Conservation (phyloP, 495 filamentous ascomycete species). For the Xylaria telfairii region DNA sequence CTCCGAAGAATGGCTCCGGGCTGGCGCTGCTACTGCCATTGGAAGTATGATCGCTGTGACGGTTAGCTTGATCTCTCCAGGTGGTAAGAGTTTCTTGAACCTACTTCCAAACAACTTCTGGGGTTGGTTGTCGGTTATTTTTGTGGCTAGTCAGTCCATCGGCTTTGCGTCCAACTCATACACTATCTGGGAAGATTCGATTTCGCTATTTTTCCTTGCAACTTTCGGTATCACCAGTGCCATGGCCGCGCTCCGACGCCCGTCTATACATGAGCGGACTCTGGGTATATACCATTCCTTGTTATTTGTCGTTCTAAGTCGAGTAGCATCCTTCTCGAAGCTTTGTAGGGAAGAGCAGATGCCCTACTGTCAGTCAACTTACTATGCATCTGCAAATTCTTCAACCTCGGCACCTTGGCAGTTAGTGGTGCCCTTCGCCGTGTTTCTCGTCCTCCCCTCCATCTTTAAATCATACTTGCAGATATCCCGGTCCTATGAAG, state of each 20-base stretch:
- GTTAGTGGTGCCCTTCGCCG: slow-evolving; percentile 75
- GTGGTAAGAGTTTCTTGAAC: slow-evolving; percentile 55
- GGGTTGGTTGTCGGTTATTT: slow-evolving; percentile 83
- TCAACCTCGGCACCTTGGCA: slow-evolving; percentile 96
- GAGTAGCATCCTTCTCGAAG: slow-evolving; percentile 85
- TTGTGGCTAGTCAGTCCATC: slow-evolving; percentile 80
- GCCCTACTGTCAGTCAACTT: slow-evolving; percentile 94
- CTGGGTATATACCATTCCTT: slow-evolving; percentile 83
- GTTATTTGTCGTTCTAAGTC: slow-evolving; percentile 80
- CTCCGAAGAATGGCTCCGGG: slow-evolving; percentile 48
- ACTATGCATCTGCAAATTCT: slow-evolving; percentile 88
- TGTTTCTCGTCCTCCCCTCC: slow-evolving; percentile 75
- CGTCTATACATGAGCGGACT: slow-evolving; percentile 65
- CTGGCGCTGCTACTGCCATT: slow-evolving; percentile 56
- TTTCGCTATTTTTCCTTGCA: slow-evolving; percentile 86
- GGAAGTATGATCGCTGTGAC: slow-evolving; percentile 68
- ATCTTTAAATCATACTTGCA: slow-evolving; percentile 80
- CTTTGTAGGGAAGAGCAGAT: slow-evolving; percentile 98
- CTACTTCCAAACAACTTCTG: slow-evolving; percentile 81
- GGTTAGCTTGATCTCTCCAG: slow-evolving; percentile 56
- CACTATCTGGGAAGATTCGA: slow-evolving; percentile 98
- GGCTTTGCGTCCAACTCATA: slow-evolving; percentile 98
- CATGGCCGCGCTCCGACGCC: slow-evolving; percentile 75
- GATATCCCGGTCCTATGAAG: slow-evolving; percentile 81
- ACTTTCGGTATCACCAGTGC: slow-evolving; percentile 81